These are phyloP conservation scores for Mytilinidion resinicola DNA, from an alignment of 495 filamentous ascomycete genomes.

Conservation along the genomic window DNA sequence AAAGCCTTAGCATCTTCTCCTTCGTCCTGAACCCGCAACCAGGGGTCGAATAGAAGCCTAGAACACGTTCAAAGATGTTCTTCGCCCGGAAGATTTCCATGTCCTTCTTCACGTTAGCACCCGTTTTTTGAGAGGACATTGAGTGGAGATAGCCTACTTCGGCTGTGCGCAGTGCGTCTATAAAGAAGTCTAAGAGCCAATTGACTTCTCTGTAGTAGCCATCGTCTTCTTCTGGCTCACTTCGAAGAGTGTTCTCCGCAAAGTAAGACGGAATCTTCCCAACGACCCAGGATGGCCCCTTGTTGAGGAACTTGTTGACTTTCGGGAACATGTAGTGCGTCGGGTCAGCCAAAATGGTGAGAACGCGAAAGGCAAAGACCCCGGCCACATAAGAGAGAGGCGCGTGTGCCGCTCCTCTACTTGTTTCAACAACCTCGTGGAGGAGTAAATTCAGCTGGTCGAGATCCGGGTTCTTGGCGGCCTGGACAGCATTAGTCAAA, in stretches of 20 bases:
- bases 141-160: conserved; percentile 36
- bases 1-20: conserved; percentile 62
- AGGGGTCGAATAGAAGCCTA: conserved; percentile 63
- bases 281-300: conserved; percentile 64
- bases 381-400: conserved; percentile 67
- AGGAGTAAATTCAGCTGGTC: conserved; percentile 68
- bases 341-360: conserved; percentile 66
- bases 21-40: conserved; percentile 53
- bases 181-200: conserved; percentile 75
- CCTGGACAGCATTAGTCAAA: conserved; percentile 15
- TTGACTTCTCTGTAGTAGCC: conserved; percentile 66
- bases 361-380: conserved; percentile 63
- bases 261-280: conserved; percentile 67
- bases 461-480: conserved; percentile 62
- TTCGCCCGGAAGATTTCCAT: conserved; percentile 76
- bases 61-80: conserved; percentile 70
- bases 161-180: conserved; percentile 58
- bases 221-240: conserved; percentile 65
- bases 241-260: conserved; percentile 63
- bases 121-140: background rate
- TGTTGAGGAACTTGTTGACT: conserved; percentile 75
- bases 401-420: conserved; percentile 46
- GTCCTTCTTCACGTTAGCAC: conserved; percentile 46
- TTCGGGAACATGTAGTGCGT: conserved; percentile 80
- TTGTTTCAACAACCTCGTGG: conserved; percentile 72